These are phyloP conservation scores for Carpinus fangiana DNA, from an alignment of 306 rosid species.

Conservation along the genomic window DNA sequence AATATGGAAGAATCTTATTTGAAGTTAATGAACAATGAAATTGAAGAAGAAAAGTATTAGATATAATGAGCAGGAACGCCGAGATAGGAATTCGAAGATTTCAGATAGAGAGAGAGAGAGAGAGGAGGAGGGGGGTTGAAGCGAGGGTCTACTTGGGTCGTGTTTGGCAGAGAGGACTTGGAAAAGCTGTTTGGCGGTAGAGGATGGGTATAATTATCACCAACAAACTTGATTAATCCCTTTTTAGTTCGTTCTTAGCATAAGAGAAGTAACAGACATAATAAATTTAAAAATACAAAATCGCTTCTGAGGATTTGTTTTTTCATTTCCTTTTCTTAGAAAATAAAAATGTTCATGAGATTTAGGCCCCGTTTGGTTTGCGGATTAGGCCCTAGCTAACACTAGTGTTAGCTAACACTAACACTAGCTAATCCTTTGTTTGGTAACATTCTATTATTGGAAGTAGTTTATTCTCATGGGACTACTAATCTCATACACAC, in stretches of 20 bases:
- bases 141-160: conserved; percentile 29
- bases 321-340: too few relatives aligned
- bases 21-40: conserved; percentile 11
- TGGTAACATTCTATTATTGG: too few relatives aligned
- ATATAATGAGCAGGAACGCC: conserved; percentile 29
- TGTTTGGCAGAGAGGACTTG: conserved; percentile 20
- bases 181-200: conserved; percentile 28
- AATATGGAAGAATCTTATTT: conserved; percentile 24
- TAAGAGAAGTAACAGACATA: too few relatives aligned
- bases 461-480: too few relatives aligned
- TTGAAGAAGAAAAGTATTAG: neutral
- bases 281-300: too few relatives aligned
- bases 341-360: too few relatives aligned
- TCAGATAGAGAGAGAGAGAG: neutral
- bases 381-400: too few relatives aligned
- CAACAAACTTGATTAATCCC: neutral
- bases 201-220: conserved; percentile 9
- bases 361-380: too few relatives aligned
- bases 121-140: neutral
- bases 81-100: conserved; percentile 21
- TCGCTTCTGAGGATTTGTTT: too few relatives aligned
- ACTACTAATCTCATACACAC: too few relatives aligned
- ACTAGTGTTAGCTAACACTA: too few relatives aligned
- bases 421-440: too few relatives aligned
- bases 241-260: neutral